Evolutionary conservation across 1,284 basidiomycete genomes (phyloP), one percentile per base, ranked within the genome.

Genomic region (Leccinum insolens): DNA sequence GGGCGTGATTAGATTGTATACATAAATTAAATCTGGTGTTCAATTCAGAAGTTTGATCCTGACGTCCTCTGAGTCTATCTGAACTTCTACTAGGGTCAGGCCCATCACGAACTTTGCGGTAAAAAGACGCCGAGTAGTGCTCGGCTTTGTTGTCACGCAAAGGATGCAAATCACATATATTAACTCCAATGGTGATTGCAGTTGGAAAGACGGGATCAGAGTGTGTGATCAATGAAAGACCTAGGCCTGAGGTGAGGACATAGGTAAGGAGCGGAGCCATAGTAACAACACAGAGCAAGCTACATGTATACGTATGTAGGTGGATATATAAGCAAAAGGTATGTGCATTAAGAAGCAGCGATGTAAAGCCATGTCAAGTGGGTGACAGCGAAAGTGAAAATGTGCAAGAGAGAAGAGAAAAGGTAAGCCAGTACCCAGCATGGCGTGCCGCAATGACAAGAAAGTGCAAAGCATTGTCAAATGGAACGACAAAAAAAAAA

Each of bases 371-470:
- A 69, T 65, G 67, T 66, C 46, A 49, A 76, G 71, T 59, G 73
- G 66, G 71, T 59, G 73, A 67, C 71, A 61, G 17, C 3, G 22
- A 62, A 68, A 70, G 46, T 20, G 25, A 39, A 58, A 68, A 22
- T n/a, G 55, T 57, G 55, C 46, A 49, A 20, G 46, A 20, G 46
- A 49, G 9, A 11, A 49, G n/a, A 57, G 20, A 14, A 39, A 11
- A 39, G 65, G 65, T 67, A 71, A 39, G 63, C 72, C 74, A 55
- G 74, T 72, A 69, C 69, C 74, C 22, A 69, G 65, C 71, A 75
- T 71, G 74, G 67, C 67, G 17, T 46, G 63, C 64, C 60, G 39
- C 39, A 65, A 20, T 6, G 31, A 63, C 60, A 61, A 65, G 57
- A 52, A 39, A 66, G 63, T 62, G 61, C 66, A 60, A n/a, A 64